Conservation (phyloP, 2,329 filamentous ascomycete genomes). For the Sarocladiaceae sp. region DNA sequence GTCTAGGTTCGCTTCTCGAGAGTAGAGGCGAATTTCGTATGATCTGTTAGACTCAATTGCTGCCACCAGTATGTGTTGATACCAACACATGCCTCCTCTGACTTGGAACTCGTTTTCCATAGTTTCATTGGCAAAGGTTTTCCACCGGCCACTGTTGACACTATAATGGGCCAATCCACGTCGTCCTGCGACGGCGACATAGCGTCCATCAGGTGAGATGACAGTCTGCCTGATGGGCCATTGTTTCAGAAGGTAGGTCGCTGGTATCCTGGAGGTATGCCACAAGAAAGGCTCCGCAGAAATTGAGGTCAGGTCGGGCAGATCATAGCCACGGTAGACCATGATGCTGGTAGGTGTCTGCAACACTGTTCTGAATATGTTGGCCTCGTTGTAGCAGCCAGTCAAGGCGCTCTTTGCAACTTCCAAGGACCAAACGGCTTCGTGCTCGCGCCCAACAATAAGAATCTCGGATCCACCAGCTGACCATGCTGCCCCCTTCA, state of each 20-base stretch:
- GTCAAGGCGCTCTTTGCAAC: constrained; percentile 93
- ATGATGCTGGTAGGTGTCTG: constrained; percentile 86
- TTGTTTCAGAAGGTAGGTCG: constrained; percentile 80
- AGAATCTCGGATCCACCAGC: constrained; percentile 84
- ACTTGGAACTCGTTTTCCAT: constrained; percentile 90
- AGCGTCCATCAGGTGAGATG: constrained; percentile 87
- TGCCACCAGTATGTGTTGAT: constrained; percentile 89
- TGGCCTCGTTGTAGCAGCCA: constrained; percentile 86
- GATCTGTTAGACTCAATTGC: constrained; percentile 82
- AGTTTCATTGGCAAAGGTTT: constrained; percentile 77
- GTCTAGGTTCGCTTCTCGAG: constrained; percentile 76
- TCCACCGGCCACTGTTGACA: constrained; percentile 90
- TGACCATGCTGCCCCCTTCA: constrained; percentile 78
- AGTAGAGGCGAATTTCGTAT: constrained; percentile 88
- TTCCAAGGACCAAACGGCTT: constrained; percentile 81
- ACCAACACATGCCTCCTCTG: constrained; percentile 97
- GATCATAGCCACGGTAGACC: constrained; percentile 89
- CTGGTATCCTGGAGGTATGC: constrained; percentile 85
- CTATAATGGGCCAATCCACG: constrained; percentile 94
- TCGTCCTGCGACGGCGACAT: constrained; percentile 92
- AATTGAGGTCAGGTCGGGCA: constrained; percentile 85
- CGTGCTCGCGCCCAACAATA: constrained; percentile 65
- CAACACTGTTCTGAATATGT: constrained; percentile 82
- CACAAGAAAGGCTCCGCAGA: constrained; percentile 91
- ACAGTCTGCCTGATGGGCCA: constrained; percentile 89